Conservation (phyloP, 2,329 filamentous ascomycete genomes). For the Penicillium sp. region DNA sequence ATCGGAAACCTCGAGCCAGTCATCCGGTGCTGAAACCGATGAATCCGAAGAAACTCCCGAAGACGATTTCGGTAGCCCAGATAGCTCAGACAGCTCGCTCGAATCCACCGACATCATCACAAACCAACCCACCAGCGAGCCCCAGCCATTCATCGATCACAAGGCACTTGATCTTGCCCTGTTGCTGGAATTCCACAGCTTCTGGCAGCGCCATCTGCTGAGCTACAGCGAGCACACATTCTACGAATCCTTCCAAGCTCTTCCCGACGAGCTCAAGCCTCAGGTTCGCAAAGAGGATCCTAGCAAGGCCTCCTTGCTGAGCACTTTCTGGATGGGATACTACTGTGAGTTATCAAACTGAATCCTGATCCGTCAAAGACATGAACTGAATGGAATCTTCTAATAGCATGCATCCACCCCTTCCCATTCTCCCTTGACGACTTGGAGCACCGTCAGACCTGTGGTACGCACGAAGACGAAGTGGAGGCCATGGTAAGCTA, state of each 20-base stretch:
- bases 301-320: conserved; percentile 9
- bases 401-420: conserved; percentile 40
- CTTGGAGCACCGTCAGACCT: conserved; percentile 36
- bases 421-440: conserved; percentile 23
- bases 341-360: conserved; percentile 28
- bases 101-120: too few species aligned
- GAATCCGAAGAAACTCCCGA: too few species aligned
- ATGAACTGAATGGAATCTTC: conserved; percentile 3
- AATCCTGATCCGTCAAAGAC: neutral
- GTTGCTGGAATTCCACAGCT: conserved; percentile 44
- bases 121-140: neutral
- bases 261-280: conserved; percentile 22
- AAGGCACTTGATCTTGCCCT: conserved; percentile 29
- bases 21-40: too few species aligned
- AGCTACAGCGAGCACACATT: conserved; percentile 30
- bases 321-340: conserved; percentile 35
- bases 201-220: conserved; percentile 45
- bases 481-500: conserved; percentile 29
- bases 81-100: too few species aligned
- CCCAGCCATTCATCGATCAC: conserved; percentile 13
- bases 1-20: neutral
- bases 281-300: conserved; percentile 16
- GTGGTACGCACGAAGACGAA: conserved; percentile 23
- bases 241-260: conserved; percentile 21
- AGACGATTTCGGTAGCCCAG: too few species aligned